Base-by-base conservation (phyloP, 148 eudicot species). In the Rhododendron mucronatum region DNA sequence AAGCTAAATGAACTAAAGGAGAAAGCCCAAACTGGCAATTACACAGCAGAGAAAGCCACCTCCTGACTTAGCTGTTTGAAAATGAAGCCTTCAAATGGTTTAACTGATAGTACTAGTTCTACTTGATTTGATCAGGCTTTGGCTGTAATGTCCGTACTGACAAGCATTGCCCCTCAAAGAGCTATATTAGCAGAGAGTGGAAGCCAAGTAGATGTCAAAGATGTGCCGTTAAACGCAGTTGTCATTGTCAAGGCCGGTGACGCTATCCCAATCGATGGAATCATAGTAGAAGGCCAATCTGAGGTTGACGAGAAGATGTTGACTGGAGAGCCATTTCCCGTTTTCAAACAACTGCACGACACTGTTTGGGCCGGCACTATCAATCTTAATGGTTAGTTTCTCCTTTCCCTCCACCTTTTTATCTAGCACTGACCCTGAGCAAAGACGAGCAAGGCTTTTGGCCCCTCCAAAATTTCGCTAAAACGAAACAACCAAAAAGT, bases 271-370 rank as follows among this genome's bases (percentile, higher is more conserved):
- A 67, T 67, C 1, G 74, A 67, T 28, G 74, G 74, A 67, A 67
- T 67, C 15, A 1, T 67, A 11, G 74, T 67, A 26, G 74, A 67
- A 67, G 74, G 74, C 5, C 33, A 67, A 67, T 26, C 74, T 26
- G 74, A 67, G 74, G 74, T 67, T 26, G 74, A 67, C 33, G 74
- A 67, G 74, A 67, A 67, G 74, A 67, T 67, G 74, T 26, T 67
- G 74, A 67, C 74, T 3, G 74, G 74, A 67, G 74, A 67, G 74
- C 35, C 74, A 10, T 67, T n/a, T 67, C 74, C 74, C 1, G 74
- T 26, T 67, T 67, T 67, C 74, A 67, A 67, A 67, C 74, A 67
- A 67, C 16, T 67, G 74, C 16, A 67, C 2, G 74, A 67, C 74
- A 67, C 74, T 67, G 74, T 67, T 26, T 67, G 74, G 74, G 74